phyloP scores from a whole-genome alignment of 805 yeast species.

The Wickerhamomyces rabaulensis region DNA sequence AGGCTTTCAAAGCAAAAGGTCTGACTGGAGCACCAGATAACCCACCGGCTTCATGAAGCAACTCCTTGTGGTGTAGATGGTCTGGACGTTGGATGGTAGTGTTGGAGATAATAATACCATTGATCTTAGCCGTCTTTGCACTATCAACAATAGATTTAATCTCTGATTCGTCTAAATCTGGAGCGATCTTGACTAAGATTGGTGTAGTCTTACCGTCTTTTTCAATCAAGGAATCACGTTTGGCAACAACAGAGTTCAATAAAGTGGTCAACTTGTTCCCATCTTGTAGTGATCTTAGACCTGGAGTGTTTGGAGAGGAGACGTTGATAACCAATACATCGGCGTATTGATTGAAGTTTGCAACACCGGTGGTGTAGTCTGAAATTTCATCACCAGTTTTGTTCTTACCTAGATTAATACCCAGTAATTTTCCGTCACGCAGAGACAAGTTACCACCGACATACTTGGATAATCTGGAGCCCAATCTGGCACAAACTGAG shows the following conservation, averaged over 20 bases:
- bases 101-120: constrained; percentile 89
- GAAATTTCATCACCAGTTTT: constrained; percentile 85
- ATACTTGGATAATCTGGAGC: constrained; percentile 50
- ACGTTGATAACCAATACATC: constrained; percentile 89
- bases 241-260: constrained; percentile 60
- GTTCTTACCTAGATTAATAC: constrained; percentile 87
- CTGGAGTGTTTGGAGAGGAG: constrained; percentile 95
- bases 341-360: constrained; percentile 73
- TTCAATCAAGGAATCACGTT: constrained; percentile 53
- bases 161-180: constrained; percentile 81
- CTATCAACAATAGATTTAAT: constrained; percentile 77
- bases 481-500: constrained; percentile 61
- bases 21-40: constrained; percentile 90
- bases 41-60: constrained; percentile 70
- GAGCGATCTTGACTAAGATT: constrained; percentile 86
- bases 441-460: constrained; percentile 40
- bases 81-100: constrained; percentile 86
- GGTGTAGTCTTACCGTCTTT: constrained; percentile 55
- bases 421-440: constrained; percentile 61
- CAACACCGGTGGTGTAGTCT: constrained; percentile 84
- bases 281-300: constrained; percentile 78
- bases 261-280: constrained; percentile 68
- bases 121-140: constrained; percentile 71
- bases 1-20: constrained; percentile 67
- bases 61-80: constrained; percentile 43